These are phyloP conservation scores for Xylariaceae sp. DNA, from an alignment of 2,329 filamentous ascomycete species.

Conservation along the genomic window DNA sequence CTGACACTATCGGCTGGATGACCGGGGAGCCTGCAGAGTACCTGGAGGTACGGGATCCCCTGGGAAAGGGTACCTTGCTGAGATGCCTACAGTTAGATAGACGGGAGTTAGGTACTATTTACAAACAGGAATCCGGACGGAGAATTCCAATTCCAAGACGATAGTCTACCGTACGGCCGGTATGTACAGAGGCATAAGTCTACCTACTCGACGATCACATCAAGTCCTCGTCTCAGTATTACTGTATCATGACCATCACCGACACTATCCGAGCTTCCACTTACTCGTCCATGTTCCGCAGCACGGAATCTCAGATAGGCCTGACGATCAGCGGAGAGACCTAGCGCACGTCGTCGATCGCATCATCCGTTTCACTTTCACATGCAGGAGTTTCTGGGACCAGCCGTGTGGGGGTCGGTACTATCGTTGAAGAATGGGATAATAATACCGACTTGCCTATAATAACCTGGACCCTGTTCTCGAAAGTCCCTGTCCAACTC, in stretches of 20 bases:
- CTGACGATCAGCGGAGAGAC: background rate
- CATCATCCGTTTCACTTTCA: background rate
- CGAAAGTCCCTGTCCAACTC: background rate
- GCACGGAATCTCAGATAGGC: background rate
- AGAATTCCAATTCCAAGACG: too few species aligned
- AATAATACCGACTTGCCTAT: background rate
- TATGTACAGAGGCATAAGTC: too few species aligned
- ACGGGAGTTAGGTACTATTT: too few species aligned
- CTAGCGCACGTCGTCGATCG: background rate
- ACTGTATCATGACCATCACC: background rate
- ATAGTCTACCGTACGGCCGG: too few species aligned
- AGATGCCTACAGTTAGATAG: too few species aligned
- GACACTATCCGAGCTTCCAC: background rate
- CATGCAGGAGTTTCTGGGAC: background rate
- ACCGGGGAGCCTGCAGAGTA: too few species aligned
- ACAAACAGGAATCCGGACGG: too few species aligned
- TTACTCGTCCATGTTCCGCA: background rate
- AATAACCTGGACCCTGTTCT: background rate
- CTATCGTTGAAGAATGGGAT: background rate
- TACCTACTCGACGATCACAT: too few species aligned
- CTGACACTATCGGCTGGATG: too few species aligned
- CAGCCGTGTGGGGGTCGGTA: background rate
- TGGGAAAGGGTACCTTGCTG: too few species aligned
- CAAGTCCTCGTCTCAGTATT: too few species aligned
- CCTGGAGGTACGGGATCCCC: too few species aligned